Evolutionary conservation across 495 filamentous ascomycete genomes (phyloP).

Genomic region (Tuber magnatum): DNA sequence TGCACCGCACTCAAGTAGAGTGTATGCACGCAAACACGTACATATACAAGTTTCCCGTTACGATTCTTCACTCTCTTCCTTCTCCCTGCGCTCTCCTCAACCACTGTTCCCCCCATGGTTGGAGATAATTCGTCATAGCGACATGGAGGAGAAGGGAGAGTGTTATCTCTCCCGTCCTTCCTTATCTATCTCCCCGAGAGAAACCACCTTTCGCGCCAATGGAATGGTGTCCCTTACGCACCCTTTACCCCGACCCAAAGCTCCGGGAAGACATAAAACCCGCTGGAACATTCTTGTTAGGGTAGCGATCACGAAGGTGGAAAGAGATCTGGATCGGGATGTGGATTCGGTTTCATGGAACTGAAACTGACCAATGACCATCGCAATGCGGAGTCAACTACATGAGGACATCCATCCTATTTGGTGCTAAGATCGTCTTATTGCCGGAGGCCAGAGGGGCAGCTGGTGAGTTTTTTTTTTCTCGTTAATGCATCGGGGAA

Average conservation of each 20-base stretch:
- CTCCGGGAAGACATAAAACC: neutral
- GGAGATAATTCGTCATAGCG: neutral
- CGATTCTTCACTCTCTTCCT: neutral
- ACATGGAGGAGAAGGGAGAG: neutral
- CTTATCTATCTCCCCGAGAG: neutral
- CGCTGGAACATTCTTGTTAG: neutral
- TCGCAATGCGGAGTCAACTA: neutral
- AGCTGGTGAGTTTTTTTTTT: neutral
- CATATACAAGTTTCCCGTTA: neutral
- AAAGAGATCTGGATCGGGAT: neutral
- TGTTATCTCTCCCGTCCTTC: neutral
- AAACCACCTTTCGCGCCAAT: too few relatives aligned
- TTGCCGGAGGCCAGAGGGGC: neutral
- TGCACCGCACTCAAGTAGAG: neutral
- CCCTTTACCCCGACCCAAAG: neutral
- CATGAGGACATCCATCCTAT: neutral
- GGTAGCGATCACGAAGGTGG: neutral
- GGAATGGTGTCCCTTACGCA: neutral
- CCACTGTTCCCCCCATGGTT: neutral
- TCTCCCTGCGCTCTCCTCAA: neutral
- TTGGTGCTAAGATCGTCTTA: neutral
- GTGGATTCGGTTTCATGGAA: neutral
- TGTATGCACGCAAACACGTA: neutral
- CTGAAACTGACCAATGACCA: neutral
- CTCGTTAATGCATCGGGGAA: neutral